Percentiles rank a stretch among this genome's conserved stretches.
These are phyloP conservation scores for Fagopyrum esculentum DNA, from an alignment of 148 eudicot species.

Conservation along the genomic window DNA sequence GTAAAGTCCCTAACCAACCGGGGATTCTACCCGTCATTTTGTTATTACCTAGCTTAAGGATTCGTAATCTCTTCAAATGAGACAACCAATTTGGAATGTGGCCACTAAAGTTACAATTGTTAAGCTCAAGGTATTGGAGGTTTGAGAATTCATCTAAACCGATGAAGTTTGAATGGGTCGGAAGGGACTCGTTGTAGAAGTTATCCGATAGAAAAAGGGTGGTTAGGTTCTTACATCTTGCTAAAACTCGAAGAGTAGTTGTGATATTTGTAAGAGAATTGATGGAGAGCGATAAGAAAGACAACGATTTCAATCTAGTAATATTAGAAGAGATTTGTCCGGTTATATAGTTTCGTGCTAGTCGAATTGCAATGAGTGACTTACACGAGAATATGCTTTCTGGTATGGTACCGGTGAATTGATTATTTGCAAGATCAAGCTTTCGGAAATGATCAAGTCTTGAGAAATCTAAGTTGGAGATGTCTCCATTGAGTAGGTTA, in stretches of 20 bases:
- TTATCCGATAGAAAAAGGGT: constrained; percentile 46
- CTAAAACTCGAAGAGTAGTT: constrained; percentile 40
- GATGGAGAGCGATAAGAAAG: constrained; percentile 63
- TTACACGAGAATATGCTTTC: constrained; percentile 59
- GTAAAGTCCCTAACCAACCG: constrained; percentile 53
- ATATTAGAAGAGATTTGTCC: constrained; percentile 55
- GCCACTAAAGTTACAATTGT: constrained; percentile 55
- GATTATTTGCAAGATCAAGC: constrained; percentile 70
- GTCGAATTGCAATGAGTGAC: constrained; percentile 58
- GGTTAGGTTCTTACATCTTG: constrained; percentile 51
- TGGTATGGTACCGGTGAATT: constrained; percentile 55
- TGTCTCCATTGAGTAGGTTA: constrained; percentile 56
- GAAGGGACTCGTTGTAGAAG: constrained; percentile 49
- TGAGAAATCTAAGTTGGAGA: constrained; percentile 66
- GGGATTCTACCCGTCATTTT: constrained; percentile 56
- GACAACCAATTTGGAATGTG: constrained; percentile 56
- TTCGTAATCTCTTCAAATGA: constrained; percentile 47
- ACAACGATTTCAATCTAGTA: constrained; percentile 39
- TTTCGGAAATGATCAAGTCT: constrained; percentile 34
- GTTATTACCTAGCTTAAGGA: constrained; percentile 56
- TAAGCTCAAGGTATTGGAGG: constrained; percentile 57
- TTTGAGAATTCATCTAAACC: constrained; percentile 38
- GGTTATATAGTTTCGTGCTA: constrained; percentile 40
- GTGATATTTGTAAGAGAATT: constrained; percentile 60
- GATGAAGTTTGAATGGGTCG: constrained; percentile 28